Evolutionary conservation across 1,284 basidiomycete species (phyloP).

Genomic region (Gomphus bonarii): DNA sequence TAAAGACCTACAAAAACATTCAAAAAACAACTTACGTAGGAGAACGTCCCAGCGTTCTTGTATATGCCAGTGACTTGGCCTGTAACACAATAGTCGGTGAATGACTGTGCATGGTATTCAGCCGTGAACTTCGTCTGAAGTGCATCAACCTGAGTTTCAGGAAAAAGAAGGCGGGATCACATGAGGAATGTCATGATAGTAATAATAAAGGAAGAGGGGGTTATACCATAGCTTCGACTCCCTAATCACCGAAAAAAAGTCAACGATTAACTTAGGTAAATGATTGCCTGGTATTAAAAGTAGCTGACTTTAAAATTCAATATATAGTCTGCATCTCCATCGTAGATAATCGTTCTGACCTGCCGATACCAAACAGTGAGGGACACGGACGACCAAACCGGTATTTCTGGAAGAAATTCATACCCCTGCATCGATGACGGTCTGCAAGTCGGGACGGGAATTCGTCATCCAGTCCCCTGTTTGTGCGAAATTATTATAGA

Average conservation of each 20-base stretch:
- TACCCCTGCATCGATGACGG: constrained; percentile 50
- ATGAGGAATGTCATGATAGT: not conserved
- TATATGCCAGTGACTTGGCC: constrained; percentile 40
- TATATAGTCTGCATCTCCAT: constrained; percentile 37
- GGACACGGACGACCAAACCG: not conserved
- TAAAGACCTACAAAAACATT: not conserved
- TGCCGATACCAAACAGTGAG: not conserved
- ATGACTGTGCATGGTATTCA: constrained; percentile 28
- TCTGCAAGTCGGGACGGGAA: constrained; percentile 42
- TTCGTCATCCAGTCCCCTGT: constrained; percentile 61
- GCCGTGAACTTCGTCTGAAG: constrained; percentile 32
- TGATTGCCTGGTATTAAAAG: not conserved
- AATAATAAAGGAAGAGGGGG: constrained; percentile 1
- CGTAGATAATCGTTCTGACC: constrained; percentile 12
- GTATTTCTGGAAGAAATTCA: constrained; percentile 24
- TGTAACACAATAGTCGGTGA: constrained; percentile 38
- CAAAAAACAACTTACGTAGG: constrained; percentile 35
- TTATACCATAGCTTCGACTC: constrained; percentile 51
- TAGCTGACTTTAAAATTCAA: constrained; percentile 31
- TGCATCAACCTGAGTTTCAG: constrained; percentile 27
- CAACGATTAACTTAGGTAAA: too few species aligned
- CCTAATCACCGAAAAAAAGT: constrained; percentile 19
- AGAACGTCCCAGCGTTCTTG: constrained; percentile 53
- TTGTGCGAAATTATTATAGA: constrained; percentile 44
- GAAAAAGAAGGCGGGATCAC: not conserved